These are phyloP conservation scores for Klebsormidium nitens DNA, from an alignment of 139 green algal genomes.

Conservation along the genomic window DNA sequence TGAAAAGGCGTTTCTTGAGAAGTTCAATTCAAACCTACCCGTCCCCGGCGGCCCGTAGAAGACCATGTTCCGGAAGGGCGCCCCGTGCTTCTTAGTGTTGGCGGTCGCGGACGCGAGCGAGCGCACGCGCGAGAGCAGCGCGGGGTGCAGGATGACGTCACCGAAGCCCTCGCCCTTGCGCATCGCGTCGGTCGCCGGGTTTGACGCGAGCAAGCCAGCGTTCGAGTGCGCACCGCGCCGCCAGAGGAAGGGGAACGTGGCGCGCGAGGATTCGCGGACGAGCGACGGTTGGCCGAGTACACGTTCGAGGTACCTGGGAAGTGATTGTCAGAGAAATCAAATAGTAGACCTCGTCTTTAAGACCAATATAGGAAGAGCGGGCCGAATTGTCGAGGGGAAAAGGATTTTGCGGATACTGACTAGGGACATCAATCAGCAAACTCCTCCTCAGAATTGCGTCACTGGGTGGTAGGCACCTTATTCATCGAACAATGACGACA, in stretches of 20 bases:
- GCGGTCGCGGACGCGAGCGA: slow-evolving; percentile 75
- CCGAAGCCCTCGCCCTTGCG: slow-evolving; percentile 43
- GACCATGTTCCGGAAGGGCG: slow-evolving; percentile 92
- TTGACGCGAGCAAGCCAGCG: not conserved
- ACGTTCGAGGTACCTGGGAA: slow-evolving; percentile 44
- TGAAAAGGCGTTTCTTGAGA: too few relatives aligned
- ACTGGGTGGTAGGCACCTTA: too few relatives aligned
- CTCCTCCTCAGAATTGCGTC: too few relatives aligned
- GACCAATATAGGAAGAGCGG: too few relatives aligned
- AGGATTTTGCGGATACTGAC: too few relatives aligned
- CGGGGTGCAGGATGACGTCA: slow-evolving; percentile 78
- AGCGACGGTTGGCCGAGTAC: slow-evolving; percentile 47
- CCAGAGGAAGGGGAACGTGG: slow-evolving; percentile 19
- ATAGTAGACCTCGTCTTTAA: too few relatives aligned
- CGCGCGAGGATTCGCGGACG: slow-evolving; percentile 63
- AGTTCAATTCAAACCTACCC: too few relatives aligned
- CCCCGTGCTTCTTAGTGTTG: slow-evolving; percentile 87
- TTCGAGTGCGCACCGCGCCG: not conserved
- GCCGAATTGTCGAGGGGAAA: too few relatives aligned
- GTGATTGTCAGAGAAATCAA: too few relatives aligned
- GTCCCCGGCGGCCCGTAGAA: slow-evolving; percentile 55
- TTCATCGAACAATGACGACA: too few relatives aligned
- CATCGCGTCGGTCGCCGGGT: slow-evolving; percentile 9
- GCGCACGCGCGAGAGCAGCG: slow-evolving; percentile 79
- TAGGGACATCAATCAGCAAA: too few relatives aligned